phyloP scores from a whole-genome alignment of 345 rosid genomes.

The Combretum micranthum region DNA sequence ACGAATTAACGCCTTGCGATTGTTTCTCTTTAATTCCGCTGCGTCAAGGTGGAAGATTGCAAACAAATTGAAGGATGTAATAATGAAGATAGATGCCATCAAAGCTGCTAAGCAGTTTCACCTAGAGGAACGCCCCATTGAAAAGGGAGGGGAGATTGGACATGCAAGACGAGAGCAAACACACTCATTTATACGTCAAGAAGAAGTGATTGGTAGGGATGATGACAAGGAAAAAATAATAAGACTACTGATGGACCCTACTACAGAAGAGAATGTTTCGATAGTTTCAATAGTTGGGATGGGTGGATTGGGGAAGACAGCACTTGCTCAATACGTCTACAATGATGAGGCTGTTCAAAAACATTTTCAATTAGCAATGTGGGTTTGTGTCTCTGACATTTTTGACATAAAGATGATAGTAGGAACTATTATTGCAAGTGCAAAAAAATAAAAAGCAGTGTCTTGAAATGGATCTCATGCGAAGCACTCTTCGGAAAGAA shows the following conservation, averaged over 20 bases:
- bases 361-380: background rate
- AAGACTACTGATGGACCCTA: too few relatives aligned
- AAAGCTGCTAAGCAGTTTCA: background rate
- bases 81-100: conserved; percentile 2
- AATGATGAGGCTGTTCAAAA: background rate
- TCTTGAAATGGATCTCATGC: background rate
- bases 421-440: background rate
- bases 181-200: background rate
- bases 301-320: conserved; percentile 12
- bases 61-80: too few relatives aligned
- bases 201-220: background rate
- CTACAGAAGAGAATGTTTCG: background rate
- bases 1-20: too few relatives aligned
- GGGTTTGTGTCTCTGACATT: conserved; percentile 10
- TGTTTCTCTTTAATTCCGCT: too few relatives aligned
- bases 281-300: conserved; percentile 9
- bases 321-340: conserved; percentile 6
- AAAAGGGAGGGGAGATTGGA: background rate
- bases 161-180: background rate
- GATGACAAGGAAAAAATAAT: background rate
- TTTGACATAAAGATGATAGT: too few relatives aligned
- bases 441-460: background rate
- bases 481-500: background rate
- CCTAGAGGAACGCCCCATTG: too few relatives aligned
- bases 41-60: background rate